Evolutionary conservation across 2,329 filamentous ascomycete genomes (phyloP), one percentile per base, ranked within the genome.

Genomic region (Epichloe coenophiala): DNA sequence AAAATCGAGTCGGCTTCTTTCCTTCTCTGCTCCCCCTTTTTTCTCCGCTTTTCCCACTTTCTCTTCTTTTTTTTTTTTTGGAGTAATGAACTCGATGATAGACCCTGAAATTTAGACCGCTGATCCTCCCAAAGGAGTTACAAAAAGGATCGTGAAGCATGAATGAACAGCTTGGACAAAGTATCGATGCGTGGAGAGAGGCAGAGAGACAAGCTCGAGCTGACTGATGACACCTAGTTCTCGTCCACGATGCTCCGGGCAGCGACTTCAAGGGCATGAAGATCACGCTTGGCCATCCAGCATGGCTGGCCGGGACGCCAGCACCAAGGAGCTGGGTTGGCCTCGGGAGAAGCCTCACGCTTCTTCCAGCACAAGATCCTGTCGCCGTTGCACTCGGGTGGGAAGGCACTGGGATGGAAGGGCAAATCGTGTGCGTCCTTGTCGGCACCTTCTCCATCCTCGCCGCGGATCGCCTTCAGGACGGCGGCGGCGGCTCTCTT

Each of bases 221-320:
- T 31, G 27, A 31, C 3, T 27, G 27, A 27, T 27, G 27, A 31
- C 35, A 8, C 13, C 27, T 23, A 47, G 15, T 21, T 43, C 9
- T 33, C 49, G 1, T 60, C 58, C 17, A 62, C 33, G 42, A 67
- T 59, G 47, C 51, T 53, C 7, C 59, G 59, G 41, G 64, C 64
- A 47, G 56, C 62, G 5, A 53, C 42, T 44, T 58, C 53, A 42
- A 65, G 57, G 15, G 57, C 58, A 5, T 57, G 48, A 33, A 66
- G 50, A 38, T 62, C 61, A 43, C 70, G 66, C 57, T 65, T 64
- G 52, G 66, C 69, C 55, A 62, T 66, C 65, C 65, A 66, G 67
- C 73, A 76, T 19, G 63, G 56, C 56, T 69, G 60, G 51, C 72
- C 71, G 38, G 48, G 43, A 37, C 60, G 58, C 55, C 60, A 56